Evolutionary conservation across 2,329 filamentous ascomycete genomes (phyloP).

Genomic region (Epichloe amarillans): DNA sequence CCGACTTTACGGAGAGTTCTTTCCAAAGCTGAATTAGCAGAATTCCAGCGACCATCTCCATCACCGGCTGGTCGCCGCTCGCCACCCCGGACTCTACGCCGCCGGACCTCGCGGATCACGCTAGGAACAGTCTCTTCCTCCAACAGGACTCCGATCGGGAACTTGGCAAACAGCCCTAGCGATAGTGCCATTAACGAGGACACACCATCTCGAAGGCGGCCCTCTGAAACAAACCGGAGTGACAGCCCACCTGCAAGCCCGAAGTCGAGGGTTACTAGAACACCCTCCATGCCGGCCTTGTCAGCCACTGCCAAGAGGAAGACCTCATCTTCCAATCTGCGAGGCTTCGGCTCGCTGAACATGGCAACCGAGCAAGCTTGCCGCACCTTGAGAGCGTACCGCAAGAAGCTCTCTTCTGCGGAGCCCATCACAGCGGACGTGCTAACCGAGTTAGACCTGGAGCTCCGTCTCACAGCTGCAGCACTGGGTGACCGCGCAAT

Average conservation of each 20-base stretch:
- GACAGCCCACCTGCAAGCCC: conserved; percentile 38
- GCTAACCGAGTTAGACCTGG: conserved; percentile 50
- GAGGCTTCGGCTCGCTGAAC: conserved; percentile 41
- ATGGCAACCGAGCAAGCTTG: conserved; percentile 53
- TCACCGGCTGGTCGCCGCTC: conserved; percentile 34
- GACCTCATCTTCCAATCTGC: conserved; percentile 31
- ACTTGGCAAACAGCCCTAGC: conserved; percentile 28
- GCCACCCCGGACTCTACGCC: conserved; percentile 39
- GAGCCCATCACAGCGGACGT: conserved; percentile 43
- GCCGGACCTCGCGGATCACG: conserved; percentile 40
- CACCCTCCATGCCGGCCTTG: conserved; percentile 42
- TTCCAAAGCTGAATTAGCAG: conserved; percentile 74
- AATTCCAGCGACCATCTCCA: conserved; percentile 48
- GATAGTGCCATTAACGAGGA: conserved; percentile 27
- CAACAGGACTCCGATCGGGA: conserved; percentile 26
- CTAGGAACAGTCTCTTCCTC: conserved; percentile 21
- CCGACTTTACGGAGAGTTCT: conserved; percentile 75
- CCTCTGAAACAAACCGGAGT: conserved; percentile 29
- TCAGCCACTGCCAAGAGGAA: conserved; percentile 34
- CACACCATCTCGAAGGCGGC: conserved; percentile 34
- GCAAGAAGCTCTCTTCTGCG: conserved; percentile 46
- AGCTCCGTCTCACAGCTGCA: conserved; percentile 48
- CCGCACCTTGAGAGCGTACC: conserved; percentile 46
- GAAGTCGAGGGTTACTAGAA: conserved; percentile 30
- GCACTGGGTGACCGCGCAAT: conserved; percentile 45